Base-by-base conservation (phyloP, 192 early-diverging fungal species). In the Anaeromyces robustus region DNA sequence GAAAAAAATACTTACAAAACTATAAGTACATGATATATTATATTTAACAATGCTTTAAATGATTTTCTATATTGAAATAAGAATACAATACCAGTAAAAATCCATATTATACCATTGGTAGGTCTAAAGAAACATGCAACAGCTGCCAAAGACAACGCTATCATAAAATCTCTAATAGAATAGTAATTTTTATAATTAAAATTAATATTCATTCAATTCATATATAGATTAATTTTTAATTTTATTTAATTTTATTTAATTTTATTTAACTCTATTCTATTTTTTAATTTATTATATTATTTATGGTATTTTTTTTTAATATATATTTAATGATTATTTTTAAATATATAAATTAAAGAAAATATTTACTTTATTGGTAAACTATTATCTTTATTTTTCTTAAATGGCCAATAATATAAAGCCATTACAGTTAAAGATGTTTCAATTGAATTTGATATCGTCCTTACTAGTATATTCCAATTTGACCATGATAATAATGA, bases 21-120 rank as follows among this genome's bases (percentile, higher is more conserved):
- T 14, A 88, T 28, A 18, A 77, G 26, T 22, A 68, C 52, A n/a
- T n/a, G 6, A n/a, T 68, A 68, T 22, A 68, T n/a, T 4, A 68
- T 68, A 68, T 68, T 68, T 68, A n/a, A 22, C 11, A 68, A 68
- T 11, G 52, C 6, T 29, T n/a, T 84, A 82, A 82, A 29, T 7
- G 83, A 79, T 4, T 32, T 32, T 26, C 79, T 12, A 17, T 81
- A 78, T 68, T 81, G 81, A 37, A 83, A 31, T 2, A 96, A 34
- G 19, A 96, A 86, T 9, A 86, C 80, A 2, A 88, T 17, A 11
- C 94, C 95, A 22, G 95, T 84, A 80, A 89, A 93, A 2, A 94
- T 78, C 97, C 97, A 99, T 30, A 97, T 82, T 6, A 95, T 83
- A 6, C 87, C 95, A 80, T 93, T 95, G 14, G 97, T 99, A 7